phyloP scores from a whole-genome alignment of 257 asterid species.

The Verbena officinalis region DNA sequence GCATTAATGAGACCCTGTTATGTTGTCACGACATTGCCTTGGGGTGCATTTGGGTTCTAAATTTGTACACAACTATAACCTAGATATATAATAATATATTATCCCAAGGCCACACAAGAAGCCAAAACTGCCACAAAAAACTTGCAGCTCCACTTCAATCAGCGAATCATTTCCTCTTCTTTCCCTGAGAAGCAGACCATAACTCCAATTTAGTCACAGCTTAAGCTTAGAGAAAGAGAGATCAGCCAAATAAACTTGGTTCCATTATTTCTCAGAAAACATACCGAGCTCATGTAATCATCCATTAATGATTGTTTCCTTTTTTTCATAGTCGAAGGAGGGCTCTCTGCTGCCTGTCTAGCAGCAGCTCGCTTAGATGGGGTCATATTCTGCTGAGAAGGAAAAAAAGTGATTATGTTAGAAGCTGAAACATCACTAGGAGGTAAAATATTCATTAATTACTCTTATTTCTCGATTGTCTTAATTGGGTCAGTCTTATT shows the following conservation, averaged over 20 bases:
- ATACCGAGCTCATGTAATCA: conserved; percentile 74
- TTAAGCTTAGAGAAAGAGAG: background rate
- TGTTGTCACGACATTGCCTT: background rate
- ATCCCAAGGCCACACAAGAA: background rate
- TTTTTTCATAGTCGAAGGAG: conserved; percentile 66
- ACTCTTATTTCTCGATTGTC: too few species aligned
- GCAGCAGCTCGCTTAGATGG: conserved; percentile 77
- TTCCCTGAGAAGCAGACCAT: conserved; percentile 52
- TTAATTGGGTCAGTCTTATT: too few species aligned
- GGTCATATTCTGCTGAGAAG: conserved; percentile 47
- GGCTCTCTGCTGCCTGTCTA: conserved; percentile 82
- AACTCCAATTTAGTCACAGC: background rate
- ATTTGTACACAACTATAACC: conserved; percentile 15
- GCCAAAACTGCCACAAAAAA: conserved; percentile 11
- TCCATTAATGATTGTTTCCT: conserved; percentile 80
- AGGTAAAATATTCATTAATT: background rate
- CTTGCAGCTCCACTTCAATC: background rate
- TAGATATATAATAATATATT: background rate
- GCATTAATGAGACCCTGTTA: background rate
- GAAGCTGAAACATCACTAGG: background rate
- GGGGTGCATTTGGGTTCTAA: conserved; percentile 3
- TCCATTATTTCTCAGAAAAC: conserved; percentile 13
- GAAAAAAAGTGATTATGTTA: background rate
- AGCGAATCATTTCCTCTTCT: conserved; percentile 64
- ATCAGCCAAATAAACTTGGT: background rate